A percentile compares a stretch with the other conserved stretches of the same genome.
Conservation (phyloP, 75 land plant species). For the Isoetes taiwanensis region DNA sequence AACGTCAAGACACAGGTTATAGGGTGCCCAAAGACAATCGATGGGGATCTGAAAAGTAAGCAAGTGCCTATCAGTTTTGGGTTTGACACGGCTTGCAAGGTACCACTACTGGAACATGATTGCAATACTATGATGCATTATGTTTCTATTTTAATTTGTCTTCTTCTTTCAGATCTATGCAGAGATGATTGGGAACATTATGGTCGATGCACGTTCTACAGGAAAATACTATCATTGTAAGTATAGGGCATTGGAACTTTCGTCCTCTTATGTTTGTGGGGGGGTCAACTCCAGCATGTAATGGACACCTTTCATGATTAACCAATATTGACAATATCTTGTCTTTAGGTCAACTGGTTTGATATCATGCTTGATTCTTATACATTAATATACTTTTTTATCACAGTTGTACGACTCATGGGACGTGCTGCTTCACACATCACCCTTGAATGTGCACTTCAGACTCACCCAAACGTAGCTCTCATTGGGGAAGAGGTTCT, state of each 20-base stretch:
- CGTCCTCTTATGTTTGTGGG: neutral
- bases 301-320: neutral
- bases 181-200: conserved; percentile 97
- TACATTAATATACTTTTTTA: neutral
- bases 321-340: neutral
- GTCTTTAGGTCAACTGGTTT: neutral
- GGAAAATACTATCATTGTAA: conserved; percentile 96
- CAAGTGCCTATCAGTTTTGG: conserved; percentile 95
- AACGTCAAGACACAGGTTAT: conserved; percentile 79
- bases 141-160: neutral
- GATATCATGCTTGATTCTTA: neutral
- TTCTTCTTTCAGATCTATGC: conserved; percentile 57
- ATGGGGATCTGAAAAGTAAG: conserved; percentile 86
- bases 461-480: conserved; percentile 84
- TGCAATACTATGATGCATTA: neutral
- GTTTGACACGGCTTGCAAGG: conserved; percentile 99
- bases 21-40: conserved; percentile 97
- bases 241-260: too few species aligned
- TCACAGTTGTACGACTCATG: conserved; percentile 87
- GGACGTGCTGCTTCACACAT: conserved; percentile 96
- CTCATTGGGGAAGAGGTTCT: conserved; percentile 91
- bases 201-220: conserved; percentile 92
- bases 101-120: conserved; percentile 1
- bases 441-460: conserved; percentile 88
- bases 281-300: too few species aligned